Conservation (phyloP, 1,284 basidiomycete species). For the Ustilago hordei region DNA sequence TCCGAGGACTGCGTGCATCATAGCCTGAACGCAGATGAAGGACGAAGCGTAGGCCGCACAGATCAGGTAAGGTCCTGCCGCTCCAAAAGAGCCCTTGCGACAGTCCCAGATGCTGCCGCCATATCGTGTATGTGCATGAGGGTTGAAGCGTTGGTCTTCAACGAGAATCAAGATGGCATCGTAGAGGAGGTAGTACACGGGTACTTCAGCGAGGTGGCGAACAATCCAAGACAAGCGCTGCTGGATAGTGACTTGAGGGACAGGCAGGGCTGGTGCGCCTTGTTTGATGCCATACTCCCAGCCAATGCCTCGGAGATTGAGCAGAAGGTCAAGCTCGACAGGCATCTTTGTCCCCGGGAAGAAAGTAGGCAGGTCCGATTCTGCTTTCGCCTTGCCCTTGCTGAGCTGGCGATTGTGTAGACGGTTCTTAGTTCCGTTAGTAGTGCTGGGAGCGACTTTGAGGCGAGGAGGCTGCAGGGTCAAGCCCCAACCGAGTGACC, state of each 20-base stretch:
- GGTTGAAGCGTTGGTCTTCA: slow-evolving; percentile 32
- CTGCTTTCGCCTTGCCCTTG: background rate
- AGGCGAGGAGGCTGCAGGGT: slow-evolving; percentile 15
- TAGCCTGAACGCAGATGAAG: slow-evolving; percentile 17
- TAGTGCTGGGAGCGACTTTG: background rate
- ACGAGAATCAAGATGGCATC: slow-evolving; percentile 28
- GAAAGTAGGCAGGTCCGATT: slow-evolving; percentile 19
- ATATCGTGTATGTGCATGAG: background rate
- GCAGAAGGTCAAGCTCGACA: slow-evolving; percentile 41
- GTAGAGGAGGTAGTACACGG: slow-evolving; percentile 16
- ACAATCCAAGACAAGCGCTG: slow-evolving; percentile 23
- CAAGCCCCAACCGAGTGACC: slow-evolving; percentile 26
- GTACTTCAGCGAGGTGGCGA: background rate
- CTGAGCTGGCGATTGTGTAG: background rate
- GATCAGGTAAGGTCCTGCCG: slow-evolving; percentile 26
- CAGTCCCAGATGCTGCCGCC: slow-evolving; percentile 36
- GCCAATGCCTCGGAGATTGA: slow-evolving; percentile 43
- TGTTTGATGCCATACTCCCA: slow-evolving; percentile 48
- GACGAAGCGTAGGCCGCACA: slow-evolving; percentile 14
- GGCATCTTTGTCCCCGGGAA: slow-evolving; percentile 38
- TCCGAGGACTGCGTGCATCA: slow-evolving; percentile 3
- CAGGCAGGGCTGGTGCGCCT: slow-evolving; percentile 24
- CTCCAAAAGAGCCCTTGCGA: slow-evolving; percentile 20
- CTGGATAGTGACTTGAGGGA: slow-evolving; percentile 2
- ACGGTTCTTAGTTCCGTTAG: background rate